Evolutionary conservation across 352 stramenopile genomes (phyloP), one percentile per base, ranked within the genome.

Genomic region (Thalassiosira hispida): DNA sequence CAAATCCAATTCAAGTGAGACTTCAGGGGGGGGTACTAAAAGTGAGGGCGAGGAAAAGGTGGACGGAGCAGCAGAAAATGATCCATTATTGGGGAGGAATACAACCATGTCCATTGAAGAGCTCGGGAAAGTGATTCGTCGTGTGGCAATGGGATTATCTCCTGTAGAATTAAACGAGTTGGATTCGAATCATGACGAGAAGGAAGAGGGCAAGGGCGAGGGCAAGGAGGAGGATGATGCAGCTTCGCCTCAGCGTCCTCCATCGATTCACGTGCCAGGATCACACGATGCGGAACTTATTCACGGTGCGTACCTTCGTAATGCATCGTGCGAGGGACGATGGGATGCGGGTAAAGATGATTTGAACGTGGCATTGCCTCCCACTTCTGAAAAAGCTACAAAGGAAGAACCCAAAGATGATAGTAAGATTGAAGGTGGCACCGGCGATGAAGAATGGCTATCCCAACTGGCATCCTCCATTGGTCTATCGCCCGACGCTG

Each of bases 301-400:
- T 56, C 78, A 88, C 70, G 81, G 64, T 12, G 79, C 88, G 0
- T 75, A 86, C 33, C 66, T 92, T 49, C 76, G 88, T 16, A 90
- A 88, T 73, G 88, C 88, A 20, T 82, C 83, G 16, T 91, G 84
- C 69, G 80, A 89, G 11, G 88, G 88, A 56, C 63, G 84, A 52
- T 93, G 88, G 88, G 84, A 93, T 78, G 88, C 88, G 2, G 56
- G 22, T n/a, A 91, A 83, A 49, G 82, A 91, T 71, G 76, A 77
- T 77, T 73, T 93, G 25, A 85, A 74, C 66, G 70, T 78, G 31
- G 87, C 87, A 35, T 68, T 93, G n/a, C 85, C 87, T 12, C 40
- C 66, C 18, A 44, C 25, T 12, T 16, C 35, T 46, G 16, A 23
- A 7, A 46, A 25, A 20, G 47, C 5, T 33, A 23, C 44, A 20